Percentiles rank a stretch among this genome's conserved stretches.
These are phyloP conservation scores for Metschnikowia drakensbergensis DNA, from an alignment of 805 yeast genomes.

Conservation along the genomic window DNA sequence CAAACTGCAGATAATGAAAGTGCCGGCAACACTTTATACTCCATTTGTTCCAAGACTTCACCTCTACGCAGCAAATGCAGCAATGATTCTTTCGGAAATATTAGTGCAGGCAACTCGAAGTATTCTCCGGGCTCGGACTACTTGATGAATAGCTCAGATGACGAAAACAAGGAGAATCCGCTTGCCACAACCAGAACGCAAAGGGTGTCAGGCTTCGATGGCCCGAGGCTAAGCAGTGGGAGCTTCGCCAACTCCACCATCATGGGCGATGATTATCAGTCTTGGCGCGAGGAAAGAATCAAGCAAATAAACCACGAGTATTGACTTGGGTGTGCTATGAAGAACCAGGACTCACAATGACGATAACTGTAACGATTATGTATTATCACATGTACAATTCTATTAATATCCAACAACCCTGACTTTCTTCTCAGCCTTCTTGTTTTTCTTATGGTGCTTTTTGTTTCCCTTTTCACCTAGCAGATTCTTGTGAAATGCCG, in stretches of 20 bases:
- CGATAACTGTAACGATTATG: conserved; percentile 1
- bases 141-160: conserved; percentile 2
- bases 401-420: conserved; percentile 18
- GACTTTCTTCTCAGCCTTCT: conserved; percentile 52
- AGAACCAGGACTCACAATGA: background rate
- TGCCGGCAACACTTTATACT: conserved; percentile 14
- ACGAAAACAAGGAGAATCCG: conserved; percentile 17
- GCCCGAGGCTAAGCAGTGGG: conserved; percentile 17
- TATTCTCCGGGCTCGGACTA: background rate
- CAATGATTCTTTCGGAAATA: background rate
- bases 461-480: conserved; percentile 33
- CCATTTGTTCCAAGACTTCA: conserved; percentile 17
- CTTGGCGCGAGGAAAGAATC: conserved; percentile 39
- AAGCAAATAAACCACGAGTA: conserved; percentile 14
- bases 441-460: conserved; percentile 74
- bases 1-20: conserved; percentile 2
- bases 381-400: background rate
- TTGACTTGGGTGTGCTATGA: background rate
- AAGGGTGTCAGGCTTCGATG: conserved; percentile 5
- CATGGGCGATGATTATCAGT: conserved; percentile 38
- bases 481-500: conserved; percentile 67
- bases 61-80: conserved; percentile 10
- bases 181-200: background rate
- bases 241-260: conserved; percentile 36
- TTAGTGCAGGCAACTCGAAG: background rate